phyloP scores from a whole-genome alignment of 2,329 filamentous ascomycete species.

The Colletotrichum liaoningense region DNA sequence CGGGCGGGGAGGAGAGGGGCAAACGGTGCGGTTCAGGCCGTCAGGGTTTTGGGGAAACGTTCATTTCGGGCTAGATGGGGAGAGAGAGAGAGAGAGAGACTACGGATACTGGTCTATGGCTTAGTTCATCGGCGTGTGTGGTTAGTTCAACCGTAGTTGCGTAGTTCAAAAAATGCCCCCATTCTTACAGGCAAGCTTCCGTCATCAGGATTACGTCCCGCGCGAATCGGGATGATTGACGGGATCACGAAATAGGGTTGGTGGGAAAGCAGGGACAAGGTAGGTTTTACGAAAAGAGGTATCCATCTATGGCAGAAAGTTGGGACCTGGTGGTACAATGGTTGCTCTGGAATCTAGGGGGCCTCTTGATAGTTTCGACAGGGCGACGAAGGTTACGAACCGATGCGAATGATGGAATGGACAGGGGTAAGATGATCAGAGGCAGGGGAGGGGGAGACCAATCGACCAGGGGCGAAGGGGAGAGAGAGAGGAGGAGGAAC shows the following conservation, averaged over 20 bases:
- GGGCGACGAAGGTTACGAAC: conserved; percentile 4
- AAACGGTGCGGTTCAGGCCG: conserved; percentile 6
- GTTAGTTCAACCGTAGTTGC: not conserved
- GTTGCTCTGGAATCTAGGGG: conserved; percentile 30
- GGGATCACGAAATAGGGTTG: not conserved
- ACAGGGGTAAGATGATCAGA: conserved; percentile 13
- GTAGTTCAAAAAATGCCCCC: not conserved
- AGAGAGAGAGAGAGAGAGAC: too few species aligned
- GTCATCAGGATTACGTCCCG: not conserved
- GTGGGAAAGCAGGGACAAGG: conserved; percentile 14
- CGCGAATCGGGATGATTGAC: not conserved
- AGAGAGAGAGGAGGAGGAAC: not conserved
- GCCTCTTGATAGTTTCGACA: not conserved
- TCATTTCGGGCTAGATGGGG: not conserved
- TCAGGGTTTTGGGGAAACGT: not conserved
- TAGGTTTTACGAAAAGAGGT: too few species aligned
- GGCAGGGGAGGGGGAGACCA: not conserved
- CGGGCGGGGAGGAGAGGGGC: not conserved
- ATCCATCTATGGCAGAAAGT: not conserved
- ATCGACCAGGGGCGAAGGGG: not conserved
- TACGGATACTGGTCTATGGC: not conserved
- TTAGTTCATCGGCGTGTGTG: too few species aligned
- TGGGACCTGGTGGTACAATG: too few species aligned
- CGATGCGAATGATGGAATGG: conserved; percentile 26
- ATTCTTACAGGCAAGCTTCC: not conserved